Evolutionary conservation across 495 filamentous ascomycete species (phyloP), one percentile per base, ranked within the genome.

Genomic region (Tuber microsphaerosporum): DNA sequence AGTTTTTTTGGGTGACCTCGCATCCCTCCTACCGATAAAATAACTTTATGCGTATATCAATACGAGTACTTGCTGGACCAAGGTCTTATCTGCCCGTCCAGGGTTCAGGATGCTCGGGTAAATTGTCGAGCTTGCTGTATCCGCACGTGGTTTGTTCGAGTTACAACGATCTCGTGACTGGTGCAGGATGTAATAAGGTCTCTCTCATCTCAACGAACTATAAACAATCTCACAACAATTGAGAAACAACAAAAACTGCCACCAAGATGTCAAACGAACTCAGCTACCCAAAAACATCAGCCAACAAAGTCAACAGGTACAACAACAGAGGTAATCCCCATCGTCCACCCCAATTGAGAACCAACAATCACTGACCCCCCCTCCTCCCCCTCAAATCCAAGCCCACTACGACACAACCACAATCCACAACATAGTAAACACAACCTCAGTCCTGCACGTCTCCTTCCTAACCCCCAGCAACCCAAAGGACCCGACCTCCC

Each of bases 401-500:
- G 92, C 89, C 39, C 88, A 86, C 56, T 97, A 97, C 84, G 89
- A 94, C 77, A 87, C 91, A 69, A 85, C 87, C 31, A 88, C 91
- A 9, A 93, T 97, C 82, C 92, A 97, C 82, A 82, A 82, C 72
- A 93, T 97, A 79, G 86, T 97, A 84, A 94, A 97, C 84, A 85
- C 86, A 16, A 88, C 88, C 26, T 90, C 89, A 22, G 88, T 97
- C 17, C 86, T 97, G 10, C 91, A 97, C 85, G 90, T 97, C 75
- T 93, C 93, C 73, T 97, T 97, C 88, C 87, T 86, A 46, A 85
- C 87, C 34, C 85, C 85, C 10, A 86, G 87, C 0, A 84, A 86
- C 68, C 75, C 83, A 56, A 79, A 75, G 65, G 73, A 79, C 26
- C 73, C 75, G 2, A 69, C 68, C 17, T 75, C 75, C 46, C 89